These are phyloP conservation scores for Colletotrichum tamarilloi DNA, from an alignment of 2,329 filamentous ascomycete genomes.

Conservation along the genomic window DNA sequence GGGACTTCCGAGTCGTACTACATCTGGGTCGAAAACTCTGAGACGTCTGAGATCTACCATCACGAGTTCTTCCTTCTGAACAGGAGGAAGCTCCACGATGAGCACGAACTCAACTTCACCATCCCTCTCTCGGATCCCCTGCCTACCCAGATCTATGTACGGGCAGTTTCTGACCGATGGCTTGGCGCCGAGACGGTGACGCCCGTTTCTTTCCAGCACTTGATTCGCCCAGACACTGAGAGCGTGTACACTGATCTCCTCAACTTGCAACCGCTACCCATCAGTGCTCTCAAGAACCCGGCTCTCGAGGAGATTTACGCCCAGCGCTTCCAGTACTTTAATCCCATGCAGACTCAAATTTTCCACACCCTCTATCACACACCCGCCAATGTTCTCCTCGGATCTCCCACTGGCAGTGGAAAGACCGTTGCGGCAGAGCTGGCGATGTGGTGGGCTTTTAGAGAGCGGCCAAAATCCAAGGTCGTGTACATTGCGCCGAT, in stretches of 20 bases:
- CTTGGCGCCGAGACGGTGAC: constrained; percentile 95
- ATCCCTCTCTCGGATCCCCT: constrained; percentile 94
- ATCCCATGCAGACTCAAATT: constrained; percentile 99
- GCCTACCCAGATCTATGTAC: constrained; percentile 95
- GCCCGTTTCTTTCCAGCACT: constrained; percentile 95
- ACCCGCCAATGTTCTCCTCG: constrained; percentile 88
- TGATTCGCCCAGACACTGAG: constrained; percentile 96
- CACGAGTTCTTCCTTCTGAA: constrained; percentile 97
- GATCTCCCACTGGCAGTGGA: constrained; percentile 95
- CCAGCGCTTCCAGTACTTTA: constrained; percentile 94
- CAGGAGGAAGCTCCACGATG: constrained; percentile 88
- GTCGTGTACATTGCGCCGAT: constrained; percentile 99
- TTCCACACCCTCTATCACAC: constrained; percentile 98
- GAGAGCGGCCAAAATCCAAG: constrained; percentile 93
- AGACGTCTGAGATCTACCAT: constrained; percentile 97
- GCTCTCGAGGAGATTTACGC: constrained; percentile 89
- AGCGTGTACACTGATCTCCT: constrained; percentile 96
- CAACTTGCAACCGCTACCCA: constrained; percentile 88
- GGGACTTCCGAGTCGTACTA: constrained; percentile 97
- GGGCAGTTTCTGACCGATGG: constrained; percentile 95
- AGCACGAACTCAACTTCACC: constrained; percentile 98
- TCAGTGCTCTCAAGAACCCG: constrained; percentile 88
- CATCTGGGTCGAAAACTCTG: constrained; percentile 99
- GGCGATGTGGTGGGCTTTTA: constrained; percentile 99
- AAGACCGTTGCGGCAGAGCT: constrained; percentile 97